Evolutionary conservation across 2,329 filamentous ascomycete species (phyloP).

Genomic region (Westerdykella aurantiaca): DNA sequence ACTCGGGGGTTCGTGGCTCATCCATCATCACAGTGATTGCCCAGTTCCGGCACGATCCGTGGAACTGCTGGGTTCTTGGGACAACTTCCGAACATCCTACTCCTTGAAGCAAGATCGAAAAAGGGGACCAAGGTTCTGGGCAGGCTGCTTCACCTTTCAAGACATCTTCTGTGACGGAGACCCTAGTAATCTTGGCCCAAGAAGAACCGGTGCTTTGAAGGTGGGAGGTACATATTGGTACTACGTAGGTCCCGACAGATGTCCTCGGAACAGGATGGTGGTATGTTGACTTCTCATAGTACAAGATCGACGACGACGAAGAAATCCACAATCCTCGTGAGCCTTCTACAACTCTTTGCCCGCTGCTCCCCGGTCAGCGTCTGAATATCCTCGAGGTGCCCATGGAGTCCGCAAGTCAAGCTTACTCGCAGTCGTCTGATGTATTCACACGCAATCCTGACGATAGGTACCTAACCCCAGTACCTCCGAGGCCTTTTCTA

Average conservation of each 20-base stretch:
- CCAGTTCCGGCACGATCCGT: constrained; percentile 57
- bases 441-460: constrained; percentile 71
- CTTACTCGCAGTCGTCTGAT: constrained; percentile 61
- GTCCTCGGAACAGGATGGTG: neutral
- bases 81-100: constrained; percentile 79
- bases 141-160: constrained; percentile 79
- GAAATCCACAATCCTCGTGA: constrained; percentile 70
- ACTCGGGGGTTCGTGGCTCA: neutral
- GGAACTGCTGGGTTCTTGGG: constrained; percentile 85
- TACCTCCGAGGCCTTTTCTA: constrained; percentile 43
- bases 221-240: constrained; percentile 96
- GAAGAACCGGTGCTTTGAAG: constrained; percentile 72
- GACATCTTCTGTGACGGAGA: constrained; percentile 80
- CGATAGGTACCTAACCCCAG: constrained; percentile 68
- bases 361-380: constrained; percentile 78
- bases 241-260: constrained; percentile 59
- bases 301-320: constrained; percentile 70
- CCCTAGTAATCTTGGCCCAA: constrained; percentile 45
- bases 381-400: constrained; percentile 83
- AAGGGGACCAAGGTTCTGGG: constrained; percentile 72
- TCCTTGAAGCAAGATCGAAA: constrained; percentile 73
- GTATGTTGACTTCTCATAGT: constrained; percentile 49
- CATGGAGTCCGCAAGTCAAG: constrained; percentile 56
- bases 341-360: constrained; percentile 72
- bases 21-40: constrained; percentile 23